phyloP scores from a whole-genome alignment of 495 filamentous ascomycete genomes.

The Neurospora tetraspora region DNA sequence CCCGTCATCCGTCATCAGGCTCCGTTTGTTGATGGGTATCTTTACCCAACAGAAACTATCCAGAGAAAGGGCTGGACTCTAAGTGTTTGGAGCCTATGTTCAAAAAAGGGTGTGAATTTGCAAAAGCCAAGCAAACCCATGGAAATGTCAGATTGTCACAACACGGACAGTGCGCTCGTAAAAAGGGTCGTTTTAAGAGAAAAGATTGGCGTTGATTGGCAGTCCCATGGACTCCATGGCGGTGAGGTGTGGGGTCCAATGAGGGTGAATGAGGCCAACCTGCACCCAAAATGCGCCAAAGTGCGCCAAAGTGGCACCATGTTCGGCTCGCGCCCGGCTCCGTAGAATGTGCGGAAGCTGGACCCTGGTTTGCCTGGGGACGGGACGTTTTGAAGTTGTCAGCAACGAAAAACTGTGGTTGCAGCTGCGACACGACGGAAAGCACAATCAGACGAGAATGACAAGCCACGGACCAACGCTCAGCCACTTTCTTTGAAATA shows the following conservation, averaged over 20 bases:
- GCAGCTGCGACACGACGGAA: not conserved
- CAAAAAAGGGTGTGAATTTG: no score
- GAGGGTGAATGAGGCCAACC: not conserved
- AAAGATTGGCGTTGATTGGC: not conserved
- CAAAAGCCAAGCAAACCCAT: not conserved
- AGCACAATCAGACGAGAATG: slow-evolving; percentile 20
- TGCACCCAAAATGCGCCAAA: not conserved
- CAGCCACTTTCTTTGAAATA: slow-evolving; percentile 23
- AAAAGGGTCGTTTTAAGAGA: not conserved
- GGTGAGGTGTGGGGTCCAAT: not conserved
- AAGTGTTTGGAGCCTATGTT: no score
- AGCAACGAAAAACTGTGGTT: not conserved
- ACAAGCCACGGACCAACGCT: slow-evolving; percentile 14
- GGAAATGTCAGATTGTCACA: not conserved
- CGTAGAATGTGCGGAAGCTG: not conserved
- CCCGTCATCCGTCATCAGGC: not conserved
- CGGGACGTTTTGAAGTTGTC: not conserved
- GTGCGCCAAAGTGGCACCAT: not conserved
- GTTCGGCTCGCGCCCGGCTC: not conserved
- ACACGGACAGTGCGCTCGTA: not conserved
- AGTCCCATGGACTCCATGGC: not conserved
- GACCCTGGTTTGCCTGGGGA: not conserved
- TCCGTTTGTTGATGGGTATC: not conserved
- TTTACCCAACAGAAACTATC: not conserved
- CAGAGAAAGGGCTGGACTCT: not conserved